These are phyloP conservation scores for Alternaria infectoria DNA, from an alignment of 2,329 filamentous ascomycete genomes.

Conservation along the genomic window DNA sequence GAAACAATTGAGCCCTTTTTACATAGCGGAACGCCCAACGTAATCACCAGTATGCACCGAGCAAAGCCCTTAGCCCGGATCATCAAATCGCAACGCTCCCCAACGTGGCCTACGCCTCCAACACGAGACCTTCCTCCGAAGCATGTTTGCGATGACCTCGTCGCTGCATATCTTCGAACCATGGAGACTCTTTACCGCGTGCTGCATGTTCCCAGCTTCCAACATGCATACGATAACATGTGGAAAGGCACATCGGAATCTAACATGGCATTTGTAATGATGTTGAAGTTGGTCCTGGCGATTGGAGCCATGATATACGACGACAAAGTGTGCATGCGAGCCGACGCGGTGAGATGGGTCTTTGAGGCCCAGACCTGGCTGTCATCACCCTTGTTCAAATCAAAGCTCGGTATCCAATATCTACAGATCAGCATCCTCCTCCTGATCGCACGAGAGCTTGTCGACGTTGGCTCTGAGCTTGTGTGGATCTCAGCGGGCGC, in stretches of 20 bases:
- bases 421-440: constrained; percentile 56
- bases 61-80: constrained; percentile 61
- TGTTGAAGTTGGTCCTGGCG: constrained; percentile 64
- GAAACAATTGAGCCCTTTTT: constrained; percentile 52
- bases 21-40: constrained; percentile 48
- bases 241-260: constrained; percentile 50
- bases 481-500: constrained; percentile 49
- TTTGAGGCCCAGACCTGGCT: constrained; percentile 64
- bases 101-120: constrained; percentile 56
- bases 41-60: constrained; percentile 50
- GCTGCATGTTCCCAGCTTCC: constrained; percentile 60
- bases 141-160: constrained; percentile 54
- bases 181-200: constrained; percentile 58
- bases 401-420: constrained; percentile 56
- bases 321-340: constrained; percentile 57
- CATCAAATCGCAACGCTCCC: constrained; percentile 59
- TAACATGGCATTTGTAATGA: constrained; percentile 59
- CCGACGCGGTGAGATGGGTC: constrained; percentile 62
- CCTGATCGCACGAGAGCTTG: constrained; percentile 46
- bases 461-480: constrained; percentile 44
- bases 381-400: constrained; percentile 61
- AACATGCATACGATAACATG: constrained; percentile 56
- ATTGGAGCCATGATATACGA: constrained; percentile 62
- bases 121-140: constrained; percentile 56
- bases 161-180: constrained; percentile 58